A percentile compares a stretch with the other conserved stretches of the same genome.
Conservation (phyloP, 2,329 filamentous ascomycete species). For the Trichoderma semiorbis region DNA sequence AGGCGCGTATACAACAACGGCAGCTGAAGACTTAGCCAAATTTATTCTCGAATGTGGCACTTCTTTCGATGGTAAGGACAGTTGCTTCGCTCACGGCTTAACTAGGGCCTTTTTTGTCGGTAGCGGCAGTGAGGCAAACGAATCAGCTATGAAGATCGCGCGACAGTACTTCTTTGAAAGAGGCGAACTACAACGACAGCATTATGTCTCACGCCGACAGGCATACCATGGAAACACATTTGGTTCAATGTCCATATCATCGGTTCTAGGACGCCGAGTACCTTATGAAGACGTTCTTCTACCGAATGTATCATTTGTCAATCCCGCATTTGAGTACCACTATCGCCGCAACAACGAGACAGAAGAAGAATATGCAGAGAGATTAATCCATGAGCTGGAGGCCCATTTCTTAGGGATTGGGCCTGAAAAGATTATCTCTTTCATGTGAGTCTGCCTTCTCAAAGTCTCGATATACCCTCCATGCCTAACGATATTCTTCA, state of each 20-base stretch:
- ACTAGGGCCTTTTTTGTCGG: slow-evolving; percentile 4
- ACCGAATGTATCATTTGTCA: neutral
- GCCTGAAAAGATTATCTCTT: neutral
- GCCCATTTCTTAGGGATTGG: neutral
- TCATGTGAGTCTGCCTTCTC: neutral
- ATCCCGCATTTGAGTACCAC: neutral
- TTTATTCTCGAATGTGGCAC: slow-evolving; percentile 22
- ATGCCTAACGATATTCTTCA: neutral
- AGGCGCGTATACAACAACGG: slow-evolving; percentile 24
- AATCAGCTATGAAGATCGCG: slow-evolving; percentile 44
- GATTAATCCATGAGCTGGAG: neutral
- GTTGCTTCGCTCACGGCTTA: neutral
- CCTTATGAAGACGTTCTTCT: neutral
- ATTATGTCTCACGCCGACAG: slow-evolving; percentile 39
- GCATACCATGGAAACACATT: slow-evolving; percentile 18
- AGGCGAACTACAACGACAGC: slow-evolving; percentile 28
- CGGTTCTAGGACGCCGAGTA: neutral
- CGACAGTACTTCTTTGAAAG: slow-evolving; percentile 42
- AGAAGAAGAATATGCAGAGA: neutral
- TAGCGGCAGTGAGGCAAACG: slow-evolving; percentile 35
- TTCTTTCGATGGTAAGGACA: too few species aligned
- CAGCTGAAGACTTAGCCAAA: slow-evolving; percentile 30
- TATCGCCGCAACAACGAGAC: neutral
- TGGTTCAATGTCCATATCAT: neutral
- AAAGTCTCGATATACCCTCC: accelerated